Evolutionary conservation across 2,329 filamentous ascomycete species (phyloP), one percentile per base, ranked within the genome.

Genomic region (Nemania diffusa): DNA sequence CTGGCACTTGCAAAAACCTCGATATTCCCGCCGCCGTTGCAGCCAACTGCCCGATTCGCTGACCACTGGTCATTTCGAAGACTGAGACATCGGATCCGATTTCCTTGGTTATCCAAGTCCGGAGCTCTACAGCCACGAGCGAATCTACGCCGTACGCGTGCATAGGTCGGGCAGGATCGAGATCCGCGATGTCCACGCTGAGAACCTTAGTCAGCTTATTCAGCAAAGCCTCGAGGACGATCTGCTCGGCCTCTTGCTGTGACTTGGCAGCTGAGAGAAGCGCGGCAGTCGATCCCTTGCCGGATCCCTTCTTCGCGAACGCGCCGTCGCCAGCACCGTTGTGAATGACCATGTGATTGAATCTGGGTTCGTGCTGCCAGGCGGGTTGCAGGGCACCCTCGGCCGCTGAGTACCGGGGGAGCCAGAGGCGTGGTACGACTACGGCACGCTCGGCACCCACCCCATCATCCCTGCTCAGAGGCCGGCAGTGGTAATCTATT

Each of bases 61-160:
- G 48, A 20, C 67, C 65, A 2, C 68, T 66, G 37, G 67, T 67
- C 42, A 67, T 70, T 29, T 70, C 69, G 34, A 70, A 69, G 29
- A 70, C 63, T 7, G 60, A 62, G 9, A 70, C 65, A 8, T 57
- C 26, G 2, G 65, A 63, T 0, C 55, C 37, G 29, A 69, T 65
- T 24, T 69, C 67, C n/a, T 65, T 62, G 9, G 52, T 51, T 24
- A 79, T 72, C 73, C 74, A 78, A 20, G 74, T 75, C 2, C 76
- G 70, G 24, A 78, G 51, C 55, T 79, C 77, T 0, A 78, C 73
- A 0, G 76, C 76, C 24, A 78, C 72, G 1, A 78, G 73, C 0
- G 76, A 78, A 65, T 78, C 76, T 1, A 78, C 72, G 3, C 77
- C 76, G 51, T 74, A 74, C 1, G 72, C 73, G 0, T 75, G 75